Base-by-base conservation (phyloP, 2,329 filamentous ascomycete genomes). In the Xylariales sp. region DNA sequence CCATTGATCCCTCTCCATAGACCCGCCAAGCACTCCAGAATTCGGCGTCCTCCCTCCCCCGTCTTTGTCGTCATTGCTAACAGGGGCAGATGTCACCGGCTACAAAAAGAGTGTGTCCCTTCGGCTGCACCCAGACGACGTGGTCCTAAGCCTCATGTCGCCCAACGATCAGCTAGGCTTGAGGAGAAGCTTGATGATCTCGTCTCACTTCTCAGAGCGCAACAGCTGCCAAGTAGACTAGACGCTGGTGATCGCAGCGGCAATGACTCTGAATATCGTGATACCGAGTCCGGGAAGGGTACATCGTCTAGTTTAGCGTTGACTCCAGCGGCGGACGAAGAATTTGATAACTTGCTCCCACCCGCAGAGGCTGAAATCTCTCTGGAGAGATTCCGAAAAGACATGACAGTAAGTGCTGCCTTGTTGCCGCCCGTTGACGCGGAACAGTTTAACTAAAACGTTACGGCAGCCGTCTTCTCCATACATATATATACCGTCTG, bases 61-160 rank as follows among this genome's bases (percentile, higher is more conserved):
- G n/a, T n/a, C n/a, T n/a, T n/a, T n/a, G 44, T 45, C 7, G 45
- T 46, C 20, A 51, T 51, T 12, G 46, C 46, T 24, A 28, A 12
- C 11, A 24, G 18, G 15, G 21, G 24, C 21, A 57, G 57, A 33
- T 72, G 69, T 40, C 55, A 65, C 47, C 67, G 71, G 1, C 56
- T 74, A 5, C 62, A 61, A 2, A 74, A 74, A 47, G 54, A 65
- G 17, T 75, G 71, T 37, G 57, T 65, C 31, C 66, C 66, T 23
- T 69, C 70, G 15, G 50, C 60, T 15, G 62, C 66, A 4, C 56
- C 62, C 21, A 36, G 36, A 12, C 43, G 42, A 15, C 45, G 40
- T 8, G 15, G 14, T 5, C 29, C 36, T 17, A 45, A 41, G 34
- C 43, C 40, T 21, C 34, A 40, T 14, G 37, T 21, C 8, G 28